These are phyloP conservation scores for Mycena indigotica DNA, from an alignment of 768 basidiomycete species.

Conservation along the genomic window DNA sequence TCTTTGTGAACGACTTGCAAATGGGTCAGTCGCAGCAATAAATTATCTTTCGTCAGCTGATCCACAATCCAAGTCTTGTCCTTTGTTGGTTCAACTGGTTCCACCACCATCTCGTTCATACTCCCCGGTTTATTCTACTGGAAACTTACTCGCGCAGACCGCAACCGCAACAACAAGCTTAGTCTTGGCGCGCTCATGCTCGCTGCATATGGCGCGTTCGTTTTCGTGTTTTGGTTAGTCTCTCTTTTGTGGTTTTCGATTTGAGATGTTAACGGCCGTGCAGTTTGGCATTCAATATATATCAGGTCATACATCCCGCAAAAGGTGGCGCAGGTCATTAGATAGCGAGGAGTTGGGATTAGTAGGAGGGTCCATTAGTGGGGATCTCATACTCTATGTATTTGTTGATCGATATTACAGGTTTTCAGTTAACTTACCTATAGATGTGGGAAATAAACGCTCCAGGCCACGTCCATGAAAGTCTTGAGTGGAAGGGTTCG, in stretches of 20 bases:
- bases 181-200: constrained; percentile 68
- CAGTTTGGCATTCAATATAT: constrained; percentile 82
- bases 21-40: constrained; percentile 37
- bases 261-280: too few relatives aligned
- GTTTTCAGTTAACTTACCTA: too few relatives aligned
- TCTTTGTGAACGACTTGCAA: constrained; percentile 75
- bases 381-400: too few relatives aligned
- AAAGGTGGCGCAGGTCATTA: constrained; percentile 26
- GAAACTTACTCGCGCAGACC: constrained; percentile 78
- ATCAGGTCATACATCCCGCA: constrained; percentile 52
- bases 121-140: constrained; percentile 92
- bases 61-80: constrained; percentile 66
- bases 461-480: too few relatives aligned
- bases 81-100: constrained; percentile 96
- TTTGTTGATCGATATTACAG: too few relatives aligned
- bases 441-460: too few relatives aligned
- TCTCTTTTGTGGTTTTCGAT: not conserved
- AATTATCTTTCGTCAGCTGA: not conserved
- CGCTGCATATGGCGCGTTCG: constrained; percentile 70
- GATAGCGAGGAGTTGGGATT: too few relatives aligned
- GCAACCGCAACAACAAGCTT: constrained; percentile 46
- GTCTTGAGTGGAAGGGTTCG: too few relatives aligned
- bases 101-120: constrained; percentile 96
- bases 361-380: too few relatives aligned
- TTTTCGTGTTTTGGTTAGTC: constrained; percentile 88